A percentile compares a stretch with the other conserved stretches of the same genome.
These are phyloP conservation scores for Neurospora sp. DNA, from an alignment of 495 filamentous ascomycete species.

Conservation along the genomic window DNA sequence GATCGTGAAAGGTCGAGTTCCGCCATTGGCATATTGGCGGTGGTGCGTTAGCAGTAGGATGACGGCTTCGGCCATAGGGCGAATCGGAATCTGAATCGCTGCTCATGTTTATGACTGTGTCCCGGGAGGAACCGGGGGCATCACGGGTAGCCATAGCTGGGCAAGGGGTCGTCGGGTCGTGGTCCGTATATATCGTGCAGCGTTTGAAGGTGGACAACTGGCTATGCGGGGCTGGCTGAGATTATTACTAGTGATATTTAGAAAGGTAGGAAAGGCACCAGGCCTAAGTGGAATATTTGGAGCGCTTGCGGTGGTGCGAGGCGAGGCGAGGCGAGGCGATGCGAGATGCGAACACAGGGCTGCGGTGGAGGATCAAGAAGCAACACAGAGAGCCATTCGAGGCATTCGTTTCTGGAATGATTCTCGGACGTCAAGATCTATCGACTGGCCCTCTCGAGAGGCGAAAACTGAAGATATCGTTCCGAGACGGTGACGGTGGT, in stretches of 20 bases:
- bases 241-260: not conserved
- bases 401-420: not conserved
- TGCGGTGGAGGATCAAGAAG: not conserved
- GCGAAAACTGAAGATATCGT: not conserved
- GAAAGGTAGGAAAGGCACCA: not conserved
- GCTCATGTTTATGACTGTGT: slow-evolving; percentile 4
- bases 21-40: slow-evolving; percentile 21
- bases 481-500: not conserved
- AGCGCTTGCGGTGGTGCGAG: not conserved
- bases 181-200: not conserved
- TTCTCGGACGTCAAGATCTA: not conserved
- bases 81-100: slow-evolving; percentile 6
- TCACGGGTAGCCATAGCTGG: slow-evolving; percentile 16
- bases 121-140: slow-evolving; percentile 1
- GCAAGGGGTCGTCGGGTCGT: not conserved
- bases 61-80: not conserved
- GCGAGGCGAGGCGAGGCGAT: not conserved
- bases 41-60: not conserved
- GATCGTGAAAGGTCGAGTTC: slow-evolving; percentile 21
- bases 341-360: not conserved
- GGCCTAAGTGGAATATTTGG: not conserved
- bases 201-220: not conserved
- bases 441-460: not conserved
- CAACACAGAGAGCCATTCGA: not conserved
- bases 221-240: not conserved